A percentile compares a stretch with the other conserved stretches of the same genome.
These are phyloP conservation scores for Cladophialophora bantiana DNA, from an alignment of 2,329 filamentous ascomycete genomes.

Conservation along the genomic window DNA sequence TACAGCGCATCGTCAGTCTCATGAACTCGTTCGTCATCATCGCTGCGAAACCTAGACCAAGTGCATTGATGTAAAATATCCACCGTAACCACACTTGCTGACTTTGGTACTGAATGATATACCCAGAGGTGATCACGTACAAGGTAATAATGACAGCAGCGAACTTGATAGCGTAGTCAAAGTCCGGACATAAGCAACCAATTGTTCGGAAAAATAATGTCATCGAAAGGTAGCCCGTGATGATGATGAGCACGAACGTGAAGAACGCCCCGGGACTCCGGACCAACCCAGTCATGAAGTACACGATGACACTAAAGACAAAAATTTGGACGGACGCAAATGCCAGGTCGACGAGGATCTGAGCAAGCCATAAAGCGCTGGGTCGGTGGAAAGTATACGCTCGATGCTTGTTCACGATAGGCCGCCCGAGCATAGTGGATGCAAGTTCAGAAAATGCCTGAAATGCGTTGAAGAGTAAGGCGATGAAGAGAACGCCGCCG, in stretches of 20 bases:
- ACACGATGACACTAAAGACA: slow-evolving; percentile 76
- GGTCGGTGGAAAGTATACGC: slow-evolving; percentile 84
- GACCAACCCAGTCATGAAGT: slow-evolving; percentile 76
- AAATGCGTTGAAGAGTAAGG: slow-evolving; percentile 86
- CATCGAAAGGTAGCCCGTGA: slow-evolving; percentile 74
- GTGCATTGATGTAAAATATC: slow-evolving; percentile 78
- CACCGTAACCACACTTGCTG: slow-evolving; percentile 79
- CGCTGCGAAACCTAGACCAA: slow-evolving; percentile 76
- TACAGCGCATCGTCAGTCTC: slow-evolving; percentile 72
- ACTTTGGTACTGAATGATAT: slow-evolving; percentile 79
- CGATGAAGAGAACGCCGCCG: slow-evolving; percentile 80
- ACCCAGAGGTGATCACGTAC: slow-evolving; percentile 82
- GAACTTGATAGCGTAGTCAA: slow-evolving; percentile 84
- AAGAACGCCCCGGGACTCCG: slow-evolving; percentile 79
- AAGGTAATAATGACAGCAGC: slow-evolving; percentile 79
- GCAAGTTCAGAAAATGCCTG: slow-evolving; percentile 81
- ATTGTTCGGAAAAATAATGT: slow-evolving; percentile 79
- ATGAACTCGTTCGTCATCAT: slow-evolving; percentile 90
- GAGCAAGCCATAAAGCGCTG: slow-evolving; percentile 81
- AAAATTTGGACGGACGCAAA: slow-evolving; percentile 75
- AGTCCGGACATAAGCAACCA: slow-evolving; percentile 77
- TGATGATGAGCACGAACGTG: slow-evolving; percentile 74
- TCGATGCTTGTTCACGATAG: slow-evolving; percentile 83
- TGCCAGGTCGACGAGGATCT: slow-evolving; percentile 71
- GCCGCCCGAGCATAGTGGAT: slow-evolving; percentile 75